Conservation (phyloP, 306 rosid species). For the Vigna reflexopilosa region DNA sequence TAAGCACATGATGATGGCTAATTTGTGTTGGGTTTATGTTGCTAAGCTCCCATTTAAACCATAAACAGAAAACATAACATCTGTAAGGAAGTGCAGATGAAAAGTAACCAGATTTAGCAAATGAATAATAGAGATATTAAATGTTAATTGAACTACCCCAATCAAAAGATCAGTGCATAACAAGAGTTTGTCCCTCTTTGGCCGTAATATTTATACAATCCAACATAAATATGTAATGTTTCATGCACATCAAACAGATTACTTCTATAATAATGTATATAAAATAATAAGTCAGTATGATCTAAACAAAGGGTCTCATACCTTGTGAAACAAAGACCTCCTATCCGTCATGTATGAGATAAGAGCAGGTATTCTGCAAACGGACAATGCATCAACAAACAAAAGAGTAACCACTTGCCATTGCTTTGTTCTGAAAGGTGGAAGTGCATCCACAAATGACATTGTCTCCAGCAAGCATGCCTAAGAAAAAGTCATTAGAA, state of each 20-base stretch:
- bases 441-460: conserved; percentile 86
- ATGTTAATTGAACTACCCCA: conserved; percentile 12
- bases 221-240: neutral
- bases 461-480: conserved; percentile 79
- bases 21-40: conserved; percentile 6
- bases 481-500: conserved; percentile 53
- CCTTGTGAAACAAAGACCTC: conserved; percentile 74
- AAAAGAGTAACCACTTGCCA: conserved; percentile 89
- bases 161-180: conserved; percentile 7
- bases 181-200: neutral
- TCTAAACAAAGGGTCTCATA: conserved; percentile 43
- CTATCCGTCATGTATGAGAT: conserved; percentile 65
- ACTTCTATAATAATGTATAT: neutral
- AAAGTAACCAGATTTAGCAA: conserved; percentile 26
- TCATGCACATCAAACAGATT: conserved; percentile 24
- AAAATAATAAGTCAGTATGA: conserved; percentile 28
- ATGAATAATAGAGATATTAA: conserved; percentile 15
- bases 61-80: neutral
- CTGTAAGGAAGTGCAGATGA: conserved; percentile 18
- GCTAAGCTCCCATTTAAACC: conserved; percentile 29
- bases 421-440: conserved; percentile 84
- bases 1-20: conserved; percentile 11
- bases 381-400: conserved; percentile 83
- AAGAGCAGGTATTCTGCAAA: conserved; percentile 76
- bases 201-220: conserved; percentile 1